Conservation (phyloP, 2,329 filamentous ascomycete genomes). For the Mycosphaerella arachidis region DNA sequence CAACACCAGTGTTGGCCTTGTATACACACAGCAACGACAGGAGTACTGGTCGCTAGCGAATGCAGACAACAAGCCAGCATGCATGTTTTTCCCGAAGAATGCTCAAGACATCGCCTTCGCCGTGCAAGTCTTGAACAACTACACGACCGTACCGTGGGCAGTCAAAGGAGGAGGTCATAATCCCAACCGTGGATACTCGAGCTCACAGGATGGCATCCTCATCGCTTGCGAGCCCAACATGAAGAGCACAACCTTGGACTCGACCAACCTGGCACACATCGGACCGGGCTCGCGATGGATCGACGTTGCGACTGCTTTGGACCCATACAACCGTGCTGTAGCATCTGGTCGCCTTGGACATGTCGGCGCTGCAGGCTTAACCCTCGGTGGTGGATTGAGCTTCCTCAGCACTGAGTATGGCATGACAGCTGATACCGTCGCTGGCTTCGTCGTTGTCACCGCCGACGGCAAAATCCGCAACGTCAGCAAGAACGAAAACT, state of each 20-base stretch:
- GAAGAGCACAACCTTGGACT: slow-evolving; percentile 37
- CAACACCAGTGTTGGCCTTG: slow-evolving; percentile 11
- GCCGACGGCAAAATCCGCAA: slow-evolving; percentile 23
- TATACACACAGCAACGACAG: slow-evolving; percentile 13
- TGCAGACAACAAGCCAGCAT: slow-evolving; percentile 17
- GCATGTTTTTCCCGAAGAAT: slow-evolving; percentile 42
- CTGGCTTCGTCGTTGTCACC: slow-evolving; percentile 31
- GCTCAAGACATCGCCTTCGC: slow-evolving; percentile 51
- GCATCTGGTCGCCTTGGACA: slow-evolving; percentile 23
- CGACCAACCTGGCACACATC: slow-evolving; percentile 25
- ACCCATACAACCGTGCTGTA: slow-evolving; percentile 20
- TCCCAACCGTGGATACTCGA: slow-evolving; percentile 45
- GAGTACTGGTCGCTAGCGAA: slow-evolving; percentile 22
- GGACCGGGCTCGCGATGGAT: slow-evolving; percentile 24
- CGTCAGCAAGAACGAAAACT: slow-evolving; percentile 23
- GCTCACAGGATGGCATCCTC: slow-evolving; percentile 43
- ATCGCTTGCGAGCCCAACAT: slow-evolving; percentile 41
- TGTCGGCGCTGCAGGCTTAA: slow-evolving; percentile 29
- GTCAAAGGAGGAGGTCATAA: slow-evolving; percentile 51
- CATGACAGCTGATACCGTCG: slow-evolving; percentile 28
- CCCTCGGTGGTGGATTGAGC: slow-evolving; percentile 29
- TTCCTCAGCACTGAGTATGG: slow-evolving; percentile 22
- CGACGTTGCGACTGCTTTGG: slow-evolving; percentile 21
- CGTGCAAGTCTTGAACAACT: slow-evolving; percentile 46
- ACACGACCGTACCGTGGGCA: slow-evolving; percentile 50